phyloP scores from a whole-genome alignment of 495 filamentous ascomycete genomes.

The Podospora pseudocomata region DNA sequence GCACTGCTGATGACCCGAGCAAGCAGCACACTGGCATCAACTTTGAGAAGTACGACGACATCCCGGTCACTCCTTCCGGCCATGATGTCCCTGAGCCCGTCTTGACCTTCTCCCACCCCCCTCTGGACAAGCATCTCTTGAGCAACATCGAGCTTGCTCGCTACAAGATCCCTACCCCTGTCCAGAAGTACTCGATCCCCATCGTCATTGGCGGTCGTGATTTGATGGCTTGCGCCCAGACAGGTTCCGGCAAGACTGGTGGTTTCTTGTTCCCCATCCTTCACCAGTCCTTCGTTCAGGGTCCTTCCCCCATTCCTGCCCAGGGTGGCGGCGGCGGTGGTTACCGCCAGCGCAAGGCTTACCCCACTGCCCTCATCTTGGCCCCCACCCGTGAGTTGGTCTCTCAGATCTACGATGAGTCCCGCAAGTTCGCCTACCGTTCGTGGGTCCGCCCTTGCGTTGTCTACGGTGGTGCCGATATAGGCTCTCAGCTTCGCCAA shows the following conservation, averaged over 20 bases:
- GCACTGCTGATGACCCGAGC: slow-evolving; percentile 84
- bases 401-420: slow-evolving; percentile 96
- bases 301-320: slow-evolving; percentile 66
- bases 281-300: slow-evolving; percentile 88
- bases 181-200: slow-evolving; percentile 97
- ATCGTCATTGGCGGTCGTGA: slow-evolving; percentile 96
- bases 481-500: slow-evolving; percentile 91
- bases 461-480: slow-evolving; percentile 98
- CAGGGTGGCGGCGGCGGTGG: slow-evolving; percentile 68
- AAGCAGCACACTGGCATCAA: slow-evolving; percentile 98
- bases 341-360: slow-evolving; percentile 86
- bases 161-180: slow-evolving; percentile 92
- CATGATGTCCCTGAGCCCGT: slow-evolving; percentile 91
- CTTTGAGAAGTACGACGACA: slow-evolving; percentile 99
- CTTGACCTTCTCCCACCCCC: slow-evolving; percentile 85
- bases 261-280: slow-evolving; percentile 98
- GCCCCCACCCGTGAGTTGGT: slow-evolving; percentile 97
- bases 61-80: slow-evolving; percentile 95
- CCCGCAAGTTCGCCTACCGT: slow-evolving; percentile 96
- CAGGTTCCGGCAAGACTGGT: slow-evolving; percentile 98
- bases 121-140: slow-evolving; percentile 86
- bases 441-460: slow-evolving; percentile 98
- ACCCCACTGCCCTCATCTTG: slow-evolving; percentile 90
- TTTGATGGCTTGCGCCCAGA: slow-evolving; percentile 98
- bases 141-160: slow-evolving; percentile 87